A percentile compares a stretch with the other conserved stretches of the same genome.
These are phyloP conservation scores for Yamadazyma trypodendri DNA, from an alignment of 1,139 yeast genomes.

Conservation along the genomic window DNA sequence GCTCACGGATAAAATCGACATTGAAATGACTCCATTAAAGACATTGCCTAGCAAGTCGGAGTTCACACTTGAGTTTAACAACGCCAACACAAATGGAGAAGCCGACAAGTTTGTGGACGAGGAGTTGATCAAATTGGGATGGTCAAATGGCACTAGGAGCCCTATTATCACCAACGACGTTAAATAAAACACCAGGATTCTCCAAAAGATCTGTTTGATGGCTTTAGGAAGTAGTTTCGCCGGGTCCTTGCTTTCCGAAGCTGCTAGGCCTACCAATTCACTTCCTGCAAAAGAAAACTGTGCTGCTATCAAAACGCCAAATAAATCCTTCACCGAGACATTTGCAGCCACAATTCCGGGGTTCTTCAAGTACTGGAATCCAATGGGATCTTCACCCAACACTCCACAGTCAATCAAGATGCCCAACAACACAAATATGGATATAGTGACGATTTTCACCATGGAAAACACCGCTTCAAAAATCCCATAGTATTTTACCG, in stretches of 20 bases:
- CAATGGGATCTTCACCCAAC: conserved; percentile 58
- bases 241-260: conserved; percentile 37
- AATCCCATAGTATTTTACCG: conserved; percentile 72
- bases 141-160: conserved; percentile 35
- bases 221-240: conserved; percentile 37
- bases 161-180: conserved; percentile 38
- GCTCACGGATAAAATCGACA: conserved; percentile 41
- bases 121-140: conserved; percentile 29
- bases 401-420: conserved; percentile 65
- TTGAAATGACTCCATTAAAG: conserved; percentile 39
- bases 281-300: conserved; percentile 41
- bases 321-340: conserved; percentile 32
- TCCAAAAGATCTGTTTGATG: conserved; percentile 42
- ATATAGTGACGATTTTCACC: conserved; percentile 57
- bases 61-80: conserved; percentile 46
- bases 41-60: conserved; percentile 37
- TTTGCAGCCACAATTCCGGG: conserved; percentile 53
- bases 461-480: conserved; percentile 63
- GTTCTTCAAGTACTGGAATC: conserved; percentile 56
- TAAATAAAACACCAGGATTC: conserved; percentile 39
- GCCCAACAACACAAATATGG: conserved; percentile 63
- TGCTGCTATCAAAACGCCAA: conserved; percentile 39
- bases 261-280: conserved; percentile 48
- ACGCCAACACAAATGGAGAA: conserved; percentile 58
- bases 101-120: conserved; percentile 19